These are phyloP conservation scores for Raddia distichophylla DNA, from an alignment of 176 grass and related monocot species.

Conservation along the genomic window DNA sequence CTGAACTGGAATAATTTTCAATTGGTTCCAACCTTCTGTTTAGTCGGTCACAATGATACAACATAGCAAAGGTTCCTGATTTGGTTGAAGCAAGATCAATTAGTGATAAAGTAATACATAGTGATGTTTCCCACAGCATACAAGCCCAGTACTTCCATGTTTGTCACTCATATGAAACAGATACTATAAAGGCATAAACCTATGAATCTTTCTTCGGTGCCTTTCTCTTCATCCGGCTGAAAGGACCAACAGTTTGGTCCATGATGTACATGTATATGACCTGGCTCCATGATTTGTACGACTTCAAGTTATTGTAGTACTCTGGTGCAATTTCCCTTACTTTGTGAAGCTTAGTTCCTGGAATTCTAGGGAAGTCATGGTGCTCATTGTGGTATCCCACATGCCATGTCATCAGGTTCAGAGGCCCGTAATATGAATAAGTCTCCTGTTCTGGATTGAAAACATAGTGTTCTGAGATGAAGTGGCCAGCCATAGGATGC, in stretches of 20 bases:
- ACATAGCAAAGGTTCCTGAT: neutral
- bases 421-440: conserved; percentile 89
- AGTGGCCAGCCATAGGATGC: conserved; percentile 96
- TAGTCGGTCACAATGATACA: neutral
- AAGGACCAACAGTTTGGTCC: conserved; percentile 77
- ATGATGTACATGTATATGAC: conserved; percentile 98
- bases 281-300: conserved; percentile 88
- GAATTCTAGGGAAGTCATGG: conserved; percentile 97
- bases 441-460: conserved; percentile 89
- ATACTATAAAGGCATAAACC: neutral
- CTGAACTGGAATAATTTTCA: neutral
- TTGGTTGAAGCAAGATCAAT: neutral
- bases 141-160: neutral
- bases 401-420: conserved; percentile 92
- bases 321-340: conserved; percentile 88
- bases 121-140: neutral
- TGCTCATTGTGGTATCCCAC: conserved; percentile 98
- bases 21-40: no score
- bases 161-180: neutral
- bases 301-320: conserved; percentile 68
- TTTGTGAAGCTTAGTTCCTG: conserved; percentile 71
- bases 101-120: neutral
- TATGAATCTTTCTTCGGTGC: conserved; percentile 63
- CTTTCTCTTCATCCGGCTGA: conserved; percentile 96
- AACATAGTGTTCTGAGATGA: conserved; percentile 95